Conservation (phyloP, 768 basidiomycete species). For the Auricularia heimuer region DNA sequence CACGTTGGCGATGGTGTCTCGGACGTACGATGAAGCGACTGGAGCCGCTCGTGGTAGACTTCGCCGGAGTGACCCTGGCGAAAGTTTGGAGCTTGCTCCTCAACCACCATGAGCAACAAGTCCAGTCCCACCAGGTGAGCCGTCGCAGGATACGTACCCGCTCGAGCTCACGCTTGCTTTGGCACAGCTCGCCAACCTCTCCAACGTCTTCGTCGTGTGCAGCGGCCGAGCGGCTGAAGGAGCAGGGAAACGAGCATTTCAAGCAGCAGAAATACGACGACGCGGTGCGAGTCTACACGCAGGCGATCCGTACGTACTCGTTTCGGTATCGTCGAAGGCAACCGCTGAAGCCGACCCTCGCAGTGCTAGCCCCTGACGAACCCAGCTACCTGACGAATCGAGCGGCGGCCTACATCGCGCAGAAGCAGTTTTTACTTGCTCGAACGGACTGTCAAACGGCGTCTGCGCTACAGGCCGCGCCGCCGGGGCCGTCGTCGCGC, state of each 20-base stretch:
- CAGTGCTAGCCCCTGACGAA: slow-evolving; percentile 53
- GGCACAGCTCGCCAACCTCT: too few relatives aligned
- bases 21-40: too few relatives aligned
- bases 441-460: slow-evolving; percentile 74
- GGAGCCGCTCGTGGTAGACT: too few relatives aligned
- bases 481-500: slow-evolving; percentile 47
- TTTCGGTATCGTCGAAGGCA: not conserved
- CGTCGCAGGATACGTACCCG: too few relatives aligned
- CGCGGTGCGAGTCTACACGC: not conserved
- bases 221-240: too few relatives aligned
- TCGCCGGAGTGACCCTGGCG: too few relatives aligned
- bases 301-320: not conserved
- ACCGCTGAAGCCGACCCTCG: not conserved
- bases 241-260: not conserved
- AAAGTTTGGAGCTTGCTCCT: too few relatives aligned
- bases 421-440: slow-evolving; percentile 66
- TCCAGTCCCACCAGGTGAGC: too few relatives aligned
- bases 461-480: slow-evolving; percentile 45
- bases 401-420: slow-evolving; percentile 74
- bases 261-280: not conserved
- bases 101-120: too few relatives aligned
- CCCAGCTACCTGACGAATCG: slow-evolving; percentile 77
- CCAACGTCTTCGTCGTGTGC: too few relatives aligned
- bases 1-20: too few relatives aligned
- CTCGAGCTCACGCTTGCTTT: too few relatives aligned